phyloP scores from a whole-genome alignment of 2,329 filamentous ascomycete genomes.

The Claviceps capensis region DNA sequence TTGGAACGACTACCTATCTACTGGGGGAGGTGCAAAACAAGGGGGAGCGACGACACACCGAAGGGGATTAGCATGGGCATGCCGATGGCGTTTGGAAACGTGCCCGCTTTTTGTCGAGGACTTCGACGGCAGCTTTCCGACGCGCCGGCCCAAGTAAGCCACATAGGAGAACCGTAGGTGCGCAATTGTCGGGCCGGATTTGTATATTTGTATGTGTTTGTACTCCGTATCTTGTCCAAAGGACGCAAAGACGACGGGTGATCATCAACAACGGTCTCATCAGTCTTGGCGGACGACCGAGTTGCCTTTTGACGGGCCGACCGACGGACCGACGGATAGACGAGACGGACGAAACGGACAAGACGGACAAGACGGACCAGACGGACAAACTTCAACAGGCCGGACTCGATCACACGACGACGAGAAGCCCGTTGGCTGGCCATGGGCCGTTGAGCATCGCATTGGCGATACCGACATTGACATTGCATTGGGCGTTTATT shows the following conservation, averaged over 20 bases:
- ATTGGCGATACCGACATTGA: too few species aligned
- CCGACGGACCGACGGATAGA: background rate
- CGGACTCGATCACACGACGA: background rate
- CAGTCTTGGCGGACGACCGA: background rate
- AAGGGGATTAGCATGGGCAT: slow-evolving; percentile 1
- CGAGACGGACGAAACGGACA: too few species aligned
- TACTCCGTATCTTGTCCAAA: background rate
- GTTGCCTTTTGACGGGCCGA: background rate
- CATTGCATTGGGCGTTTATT: too few species aligned
- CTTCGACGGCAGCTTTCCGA: background rate
- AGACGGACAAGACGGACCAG: background rate
- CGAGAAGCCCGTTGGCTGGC: background rate
- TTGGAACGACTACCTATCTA: background rate
- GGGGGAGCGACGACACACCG: background rate
- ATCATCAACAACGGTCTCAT: background rate
- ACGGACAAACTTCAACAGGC: background rate
- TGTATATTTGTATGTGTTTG: background rate
- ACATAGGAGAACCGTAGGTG: background rate
- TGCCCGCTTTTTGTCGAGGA: background rate
- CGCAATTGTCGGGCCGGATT: background rate
- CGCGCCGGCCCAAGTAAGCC: background rate
- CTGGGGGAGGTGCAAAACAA: background rate
- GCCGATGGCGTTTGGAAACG: background rate
- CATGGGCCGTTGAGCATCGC: too few species aligned
- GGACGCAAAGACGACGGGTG: background rate